phyloP scores from a whole-genome alignment of 441 rosid species.

The Flueggea neowawraea region DNA sequence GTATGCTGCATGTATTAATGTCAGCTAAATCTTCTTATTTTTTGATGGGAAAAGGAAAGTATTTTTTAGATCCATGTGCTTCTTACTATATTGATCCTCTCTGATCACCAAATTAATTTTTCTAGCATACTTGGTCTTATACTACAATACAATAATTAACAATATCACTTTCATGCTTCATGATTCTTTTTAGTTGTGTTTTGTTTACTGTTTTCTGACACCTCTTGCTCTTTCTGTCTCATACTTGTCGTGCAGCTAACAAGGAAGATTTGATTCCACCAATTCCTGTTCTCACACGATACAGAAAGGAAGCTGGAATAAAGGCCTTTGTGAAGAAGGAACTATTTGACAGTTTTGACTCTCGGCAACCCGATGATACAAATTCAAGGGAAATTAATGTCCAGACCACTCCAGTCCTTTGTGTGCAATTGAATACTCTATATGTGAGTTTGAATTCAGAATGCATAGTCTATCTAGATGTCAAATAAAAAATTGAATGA shows the following conservation, averaged over 20 bases:
- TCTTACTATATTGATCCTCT: too few species aligned
- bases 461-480: conserved; percentile 2
- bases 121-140: too few species aligned
- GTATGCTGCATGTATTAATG: too few species aligned
- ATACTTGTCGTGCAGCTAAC: conserved; percentile 53
- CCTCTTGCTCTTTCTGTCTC: neutral
- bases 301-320: conserved; percentile 85
- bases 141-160: too few species aligned
- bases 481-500: conserved; percentile 7
- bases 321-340: conserved; percentile 98
- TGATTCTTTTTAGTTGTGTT: too few species aligned
- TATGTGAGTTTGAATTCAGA: conserved; percentile 37
- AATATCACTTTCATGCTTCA: too few species aligned
- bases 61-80: too few species aligned
- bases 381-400: conserved; percentile 61
- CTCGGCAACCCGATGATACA: conserved; percentile 69
- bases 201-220: too few species aligned
- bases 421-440: conserved; percentile 94
- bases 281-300: conserved; percentile 91
- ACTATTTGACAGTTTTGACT: conserved; percentile 46
- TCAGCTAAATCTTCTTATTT: too few species aligned
- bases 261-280: conserved; percentile 96
- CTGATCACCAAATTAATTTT: too few species aligned
- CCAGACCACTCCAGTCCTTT: conserved; percentile 62
- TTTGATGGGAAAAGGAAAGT: too few species aligned